Evolutionary conservation across 768 basidiomycete genomes (phyloP), one percentile per base, ranked within the genome.

Genomic region (Auricularia sp.): DNA sequence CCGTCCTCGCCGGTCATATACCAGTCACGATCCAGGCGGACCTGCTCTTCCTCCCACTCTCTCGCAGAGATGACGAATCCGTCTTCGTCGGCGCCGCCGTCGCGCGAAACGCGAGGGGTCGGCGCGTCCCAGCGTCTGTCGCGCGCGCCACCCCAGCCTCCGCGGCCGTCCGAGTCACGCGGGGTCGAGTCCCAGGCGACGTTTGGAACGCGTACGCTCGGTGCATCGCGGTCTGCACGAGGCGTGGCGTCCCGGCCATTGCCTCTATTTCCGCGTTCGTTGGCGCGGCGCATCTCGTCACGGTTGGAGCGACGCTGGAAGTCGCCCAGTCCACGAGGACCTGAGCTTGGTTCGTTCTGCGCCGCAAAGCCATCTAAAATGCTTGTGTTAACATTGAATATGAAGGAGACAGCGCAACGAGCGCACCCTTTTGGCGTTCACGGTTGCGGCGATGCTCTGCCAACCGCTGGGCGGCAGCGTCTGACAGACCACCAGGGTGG

Each of bases 41-140:
- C 82, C 74, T 97, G 94, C 73, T 98, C 97, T 70, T 98, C 96
- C 74, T 98, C 97, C 97, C 96, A 99, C 71, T 97, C 96, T 62
- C 90, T 81, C 54, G 83, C 80, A 72, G 94, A 90, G 35, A 95
- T 74, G 7, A 83, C 85, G 21, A 84, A 75, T 62, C 83, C 87
- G 37, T 87, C 87, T 59, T 80, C 85, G 58, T 90, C 89, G 5
- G 87, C 85, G 67, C 88, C 90, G 0, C 79, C 83, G 3, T 83
- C 87, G 69, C 90, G 78, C 1, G 81, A 80, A 58, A 79, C 80
- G 58, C 89, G 81, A 3, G 92, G 92, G 0, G 92, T 94, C 1
- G 90, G 90, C 6, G 92, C 90, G 76, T 94, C 92, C 92, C 92
- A 93, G 21, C 78, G 73, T 66, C 81, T 76, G 61, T 81, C 73